Evolutionary conservation across 768 basidiomycete species (phyloP).

Genomic region (Termitomyces sp.): DNA sequence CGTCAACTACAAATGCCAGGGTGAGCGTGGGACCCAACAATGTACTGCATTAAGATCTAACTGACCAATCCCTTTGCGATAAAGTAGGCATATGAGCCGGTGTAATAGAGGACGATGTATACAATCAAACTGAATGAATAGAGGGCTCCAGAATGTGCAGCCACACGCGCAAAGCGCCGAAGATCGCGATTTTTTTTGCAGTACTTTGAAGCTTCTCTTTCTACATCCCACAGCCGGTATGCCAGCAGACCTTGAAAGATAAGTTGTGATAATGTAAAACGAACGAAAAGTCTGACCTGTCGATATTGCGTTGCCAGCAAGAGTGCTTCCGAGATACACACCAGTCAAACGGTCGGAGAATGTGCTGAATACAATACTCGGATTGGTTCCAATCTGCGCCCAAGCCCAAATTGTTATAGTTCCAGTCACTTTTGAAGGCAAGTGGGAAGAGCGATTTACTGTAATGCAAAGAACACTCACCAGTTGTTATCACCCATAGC

Average conservation of each 20-base stretch:
- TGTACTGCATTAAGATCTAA: not conserved
- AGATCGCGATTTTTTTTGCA: not conserved
- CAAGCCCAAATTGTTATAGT: not conserved
- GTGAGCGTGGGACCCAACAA: not conserved
- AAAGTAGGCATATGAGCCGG: not conserved
- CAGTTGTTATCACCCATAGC: not conserved
- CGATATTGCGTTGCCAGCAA: not conserved
- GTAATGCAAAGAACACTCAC: not conserved
- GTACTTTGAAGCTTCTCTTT: not conserved
- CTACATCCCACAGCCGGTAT: not conserved
- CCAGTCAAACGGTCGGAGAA: not conserved
- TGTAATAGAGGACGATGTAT: not conserved
- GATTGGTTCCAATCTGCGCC: not conserved
- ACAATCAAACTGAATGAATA: not conserved
- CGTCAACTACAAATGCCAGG: not conserved
- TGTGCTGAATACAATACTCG: not conserved
- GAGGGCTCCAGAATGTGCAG: not conserved
- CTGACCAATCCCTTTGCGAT: not conserved
- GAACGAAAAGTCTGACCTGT: not conserved
- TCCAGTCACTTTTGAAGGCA: not conserved
- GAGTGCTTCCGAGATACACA: not conserved
- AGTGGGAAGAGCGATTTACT: not conserved
- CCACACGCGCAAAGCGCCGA: not conserved
- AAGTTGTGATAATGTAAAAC: not conserved
- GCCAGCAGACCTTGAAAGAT: not conserved